These are phyloP conservation scores for Boechera divaricarpa DNA, from an alignment of 345 rosid genomes.

Conservation along the genomic window DNA sequence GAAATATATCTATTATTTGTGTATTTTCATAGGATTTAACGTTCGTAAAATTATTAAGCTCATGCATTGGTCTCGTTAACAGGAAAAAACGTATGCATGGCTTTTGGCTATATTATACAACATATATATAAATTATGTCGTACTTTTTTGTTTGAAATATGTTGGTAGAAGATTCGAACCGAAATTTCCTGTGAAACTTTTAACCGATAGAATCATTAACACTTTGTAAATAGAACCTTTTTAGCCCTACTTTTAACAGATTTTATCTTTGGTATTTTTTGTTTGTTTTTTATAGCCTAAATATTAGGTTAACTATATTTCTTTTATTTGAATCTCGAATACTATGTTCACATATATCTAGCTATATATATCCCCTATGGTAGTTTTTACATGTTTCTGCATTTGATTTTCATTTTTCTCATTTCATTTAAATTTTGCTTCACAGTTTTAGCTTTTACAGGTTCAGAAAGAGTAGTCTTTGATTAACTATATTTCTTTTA, in stretches of 20 bases:
- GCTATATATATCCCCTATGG: not conserved
- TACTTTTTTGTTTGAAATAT: not conserved
- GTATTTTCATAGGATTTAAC: not conserved
- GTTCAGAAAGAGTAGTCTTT: not conserved
- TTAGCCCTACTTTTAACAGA: no score
- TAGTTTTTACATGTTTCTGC: not conserved
- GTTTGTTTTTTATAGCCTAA: not conserved
- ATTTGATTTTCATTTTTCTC: not conserved
- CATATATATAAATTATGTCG: not conserved
- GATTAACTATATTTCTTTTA: not conserved
- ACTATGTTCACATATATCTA: not conserved
- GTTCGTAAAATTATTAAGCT: not conserved
- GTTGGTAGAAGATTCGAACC: not conserved
- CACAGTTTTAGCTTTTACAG: not conserved
- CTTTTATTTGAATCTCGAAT: not conserved
- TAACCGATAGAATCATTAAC: no score
- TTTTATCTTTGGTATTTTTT: not conserved
- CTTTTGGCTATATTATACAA: not conserved
- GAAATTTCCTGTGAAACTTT: no score
- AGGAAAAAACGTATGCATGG: no score
- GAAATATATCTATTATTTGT: not conserved
- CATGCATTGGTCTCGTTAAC: not conserved
- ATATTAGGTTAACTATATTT: not conserved
- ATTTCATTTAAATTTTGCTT: not conserved
- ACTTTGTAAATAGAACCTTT: no score